phyloP scores from a whole-genome alignment of 805 yeast genomes.

The Wickerhamomyces chaumierensis region DNA sequence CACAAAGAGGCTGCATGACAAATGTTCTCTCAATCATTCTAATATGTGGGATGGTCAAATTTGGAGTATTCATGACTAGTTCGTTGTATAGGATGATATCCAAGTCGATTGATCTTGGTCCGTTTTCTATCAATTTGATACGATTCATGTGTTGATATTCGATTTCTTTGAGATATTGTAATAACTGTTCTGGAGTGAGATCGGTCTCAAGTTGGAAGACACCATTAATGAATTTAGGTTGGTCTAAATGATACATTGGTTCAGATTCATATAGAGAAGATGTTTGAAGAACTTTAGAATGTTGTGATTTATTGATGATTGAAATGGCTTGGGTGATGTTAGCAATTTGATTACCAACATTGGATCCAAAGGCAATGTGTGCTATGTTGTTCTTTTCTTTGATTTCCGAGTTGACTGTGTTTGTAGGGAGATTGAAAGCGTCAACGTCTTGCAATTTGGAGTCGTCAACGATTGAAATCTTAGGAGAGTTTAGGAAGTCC shows the following conservation, averaged over 20 bases:
- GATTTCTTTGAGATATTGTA: conserved; percentile 54
- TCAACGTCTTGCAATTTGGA: conserved; percentile 1
- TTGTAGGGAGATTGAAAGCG: conserved; percentile 13
- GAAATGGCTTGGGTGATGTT: conserved; percentile 50
- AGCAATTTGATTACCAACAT: conserved; percentile 57
- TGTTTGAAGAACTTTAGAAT: conserved; percentile 36
- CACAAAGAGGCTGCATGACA: conserved; percentile 83
- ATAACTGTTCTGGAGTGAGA: conserved; percentile 52
- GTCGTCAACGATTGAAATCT: conserved; percentile 6
- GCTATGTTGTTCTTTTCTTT: conserved; percentile 32
- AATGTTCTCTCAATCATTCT: conserved; percentile 83
- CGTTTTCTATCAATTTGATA: conserved; percentile 73
- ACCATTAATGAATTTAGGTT: conserved; percentile 76
- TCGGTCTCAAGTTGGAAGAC: conserved; percentile 56
- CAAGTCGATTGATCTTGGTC: conserved; percentile 85
- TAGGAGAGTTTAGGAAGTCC: conserved; percentile 23
- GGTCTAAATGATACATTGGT: conserved; percentile 86
- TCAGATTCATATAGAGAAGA: conserved; percentile 80
- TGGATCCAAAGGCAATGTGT: conserved; percentile 84
- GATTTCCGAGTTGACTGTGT: conserved; percentile 24
- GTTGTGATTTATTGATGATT: conserved; percentile 26
- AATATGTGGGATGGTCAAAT: conserved; percentile 74
- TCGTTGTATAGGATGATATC: conserved; percentile 65
- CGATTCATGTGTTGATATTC: conserved; percentile 67
- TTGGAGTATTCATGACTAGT: conserved; percentile 39